Conservation (phyloP, 768 basidiomycete species). For the Pisolithus marmoratus region DNA sequence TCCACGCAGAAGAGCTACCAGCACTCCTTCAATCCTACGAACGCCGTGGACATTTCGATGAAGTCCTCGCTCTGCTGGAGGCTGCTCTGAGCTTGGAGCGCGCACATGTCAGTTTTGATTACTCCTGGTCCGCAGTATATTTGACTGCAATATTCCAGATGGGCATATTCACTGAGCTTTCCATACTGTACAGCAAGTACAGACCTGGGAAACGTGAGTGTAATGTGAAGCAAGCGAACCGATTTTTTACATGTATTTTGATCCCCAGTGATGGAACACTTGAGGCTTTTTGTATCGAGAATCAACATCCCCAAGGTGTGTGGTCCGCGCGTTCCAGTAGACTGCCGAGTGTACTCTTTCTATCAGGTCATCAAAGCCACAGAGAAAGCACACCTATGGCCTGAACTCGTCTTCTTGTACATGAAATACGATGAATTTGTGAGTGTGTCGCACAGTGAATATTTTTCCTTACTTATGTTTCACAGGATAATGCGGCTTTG, state of each 20-base stretch:
- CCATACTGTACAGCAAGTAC: constrained; percentile 92
- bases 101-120: constrained; percentile 60
- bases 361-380: constrained; percentile 84
- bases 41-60: constrained; percentile 88
- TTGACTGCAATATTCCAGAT: constrained; percentile 41
- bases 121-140: background rate
- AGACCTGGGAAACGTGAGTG: constrained; percentile 82
- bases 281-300: constrained; percentile 91
- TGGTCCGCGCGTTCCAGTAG: background rate
- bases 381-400: constrained; percentile 96
- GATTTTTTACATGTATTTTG: constrained; percentile 3
- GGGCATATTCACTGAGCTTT: constrained; percentile 97
- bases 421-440: constrained; percentile 97
- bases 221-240: background rate
- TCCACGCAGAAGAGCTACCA: constrained; percentile 85
- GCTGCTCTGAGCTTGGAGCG: constrained; percentile 95
- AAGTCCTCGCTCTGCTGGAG: constrained; percentile 86
- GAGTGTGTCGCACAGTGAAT: constrained; percentile 22
- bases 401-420: constrained; percentile 96
- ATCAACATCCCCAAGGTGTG: constrained; percentile 94
- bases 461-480: constrained; percentile 1
- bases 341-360: background rate
- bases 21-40: constrained; percentile 81
- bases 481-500: constrained; percentile 89
- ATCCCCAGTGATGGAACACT: constrained; percentile 88